phyloP scores from a whole-genome alignment of 2,329 filamentous ascomycete genomes.

The Trichoderma arundinaceum region DNA sequence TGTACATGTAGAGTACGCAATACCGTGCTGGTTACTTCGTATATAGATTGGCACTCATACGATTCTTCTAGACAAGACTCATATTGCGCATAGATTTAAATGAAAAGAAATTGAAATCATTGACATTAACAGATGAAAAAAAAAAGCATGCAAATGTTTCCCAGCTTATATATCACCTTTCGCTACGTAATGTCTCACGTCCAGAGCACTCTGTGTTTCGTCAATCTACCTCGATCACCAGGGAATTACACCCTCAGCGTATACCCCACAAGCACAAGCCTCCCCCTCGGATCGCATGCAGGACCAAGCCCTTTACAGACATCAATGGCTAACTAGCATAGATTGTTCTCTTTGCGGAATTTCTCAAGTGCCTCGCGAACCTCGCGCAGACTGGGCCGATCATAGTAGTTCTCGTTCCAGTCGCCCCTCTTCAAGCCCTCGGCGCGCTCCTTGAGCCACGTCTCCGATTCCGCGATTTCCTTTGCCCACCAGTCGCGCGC shows the following conservation, averaged over 20 bases:
- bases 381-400: conserved; percentile 54
- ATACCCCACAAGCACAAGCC: conserved; percentile 4
- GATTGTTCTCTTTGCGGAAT: conserved; percentile 37
- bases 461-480: conserved; percentile 55
- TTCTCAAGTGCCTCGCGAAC: conserved; percentile 45
- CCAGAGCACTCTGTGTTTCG: not conserved
- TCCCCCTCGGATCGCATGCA: conserved; percentile 11
- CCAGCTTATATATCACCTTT: not conserved
- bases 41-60: not conserved
- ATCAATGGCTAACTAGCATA: not conserved
- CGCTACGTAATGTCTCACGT: not conserved
- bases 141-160: not conserved
- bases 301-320: not conserved
- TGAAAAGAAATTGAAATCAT: not conserved
- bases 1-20: not conserved
- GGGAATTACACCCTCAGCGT: not conserved
- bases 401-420: conserved; percentile 59
- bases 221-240: not conserved
- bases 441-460: conserved; percentile 52
- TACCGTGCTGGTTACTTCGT: not conserved
- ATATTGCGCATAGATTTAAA: not conserved
- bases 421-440: conserved; percentile 47
- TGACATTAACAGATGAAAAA: not conserved
- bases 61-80: not conserved
- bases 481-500: conserved; percentile 56